Conservation (phyloP, 768 basidiomycete species). For the Pulveroboletus frians region DNA sequence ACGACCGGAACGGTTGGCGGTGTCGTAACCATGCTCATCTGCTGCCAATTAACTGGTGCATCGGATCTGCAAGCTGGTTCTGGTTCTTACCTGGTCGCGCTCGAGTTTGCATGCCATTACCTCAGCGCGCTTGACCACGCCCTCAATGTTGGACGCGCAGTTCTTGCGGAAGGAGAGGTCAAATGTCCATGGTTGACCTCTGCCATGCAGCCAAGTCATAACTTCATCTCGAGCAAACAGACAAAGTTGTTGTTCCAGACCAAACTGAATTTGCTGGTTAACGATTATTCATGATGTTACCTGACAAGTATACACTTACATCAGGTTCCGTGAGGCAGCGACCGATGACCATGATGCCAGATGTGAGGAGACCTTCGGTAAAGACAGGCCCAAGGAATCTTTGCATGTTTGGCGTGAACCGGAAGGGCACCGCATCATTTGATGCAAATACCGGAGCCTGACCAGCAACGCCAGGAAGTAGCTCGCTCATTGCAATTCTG, state of each 20-base stretch:
- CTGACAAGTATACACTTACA: slow-evolving; percentile 38
- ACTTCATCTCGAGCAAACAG: slow-evolving; percentile 94
- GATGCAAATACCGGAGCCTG: slow-evolving; percentile 64
- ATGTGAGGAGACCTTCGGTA: slow-evolving; percentile 83
- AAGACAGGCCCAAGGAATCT: slow-evolving; percentile 84
- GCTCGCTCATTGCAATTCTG: slow-evolving; percentile 86
- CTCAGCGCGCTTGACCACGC: slow-evolving; percentile 75
- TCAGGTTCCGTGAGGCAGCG: slow-evolving; percentile 89
- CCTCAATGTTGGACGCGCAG: slow-evolving; percentile 56
- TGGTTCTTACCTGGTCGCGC: slow-evolving; percentile 61
- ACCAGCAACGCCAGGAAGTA: slow-evolving; percentile 62
- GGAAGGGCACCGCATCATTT: slow-evolving; percentile 90
- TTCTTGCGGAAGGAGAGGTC: slow-evolving; percentile 58
- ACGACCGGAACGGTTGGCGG: slow-evolving; percentile 46
- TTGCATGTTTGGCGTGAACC: slow-evolving; percentile 95
- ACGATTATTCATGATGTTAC: not conserved
- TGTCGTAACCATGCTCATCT: slow-evolving; percentile 22
- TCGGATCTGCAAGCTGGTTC: not conserved
- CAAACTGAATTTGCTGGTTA: slow-evolving; percentile 50
- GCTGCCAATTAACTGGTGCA: slow-evolving; percentile 3
- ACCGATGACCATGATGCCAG: slow-evolving; percentile 87
- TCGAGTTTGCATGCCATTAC: slow-evolving; percentile 83
- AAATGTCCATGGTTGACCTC: slow-evolving; percentile 50
- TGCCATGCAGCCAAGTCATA: slow-evolving; percentile 61
- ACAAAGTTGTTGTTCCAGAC: slow-evolving; percentile 87